phyloP scores from a whole-genome alignment of 345 rosid species.

The Brassica juncea region DNA sequence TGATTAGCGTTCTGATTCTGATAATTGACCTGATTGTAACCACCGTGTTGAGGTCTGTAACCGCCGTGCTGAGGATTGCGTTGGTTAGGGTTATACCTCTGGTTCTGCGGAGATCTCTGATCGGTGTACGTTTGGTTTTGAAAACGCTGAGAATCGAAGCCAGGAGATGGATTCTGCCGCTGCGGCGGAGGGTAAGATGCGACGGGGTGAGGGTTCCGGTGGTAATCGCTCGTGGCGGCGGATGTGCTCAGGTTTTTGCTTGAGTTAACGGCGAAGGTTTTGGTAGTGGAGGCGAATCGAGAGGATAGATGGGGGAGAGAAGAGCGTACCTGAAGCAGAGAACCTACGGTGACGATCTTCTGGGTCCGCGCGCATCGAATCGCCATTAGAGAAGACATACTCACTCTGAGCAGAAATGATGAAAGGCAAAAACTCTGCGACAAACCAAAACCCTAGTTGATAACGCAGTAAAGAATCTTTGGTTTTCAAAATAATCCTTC shows the following conservation, averaged over 20 bases:
- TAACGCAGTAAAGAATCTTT: not conserved
- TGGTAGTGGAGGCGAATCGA: slow-evolving; percentile 9
- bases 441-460: slow-evolving; percentile 37
- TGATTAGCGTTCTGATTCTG: slow-evolving; percentile 36
- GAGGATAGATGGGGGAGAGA: slow-evolving; percentile 26
- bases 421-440: slow-evolving; percentile 32
- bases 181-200: slow-evolving; percentile 33
- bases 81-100: slow-evolving; percentile 31
- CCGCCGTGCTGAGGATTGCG: slow-evolving; percentile 38
- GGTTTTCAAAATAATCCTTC: not conserved
- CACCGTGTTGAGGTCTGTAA: slow-evolving; percentile 36
- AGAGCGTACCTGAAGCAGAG: slow-evolving; percentile 43
- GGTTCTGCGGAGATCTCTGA: slow-evolving; percentile 40
- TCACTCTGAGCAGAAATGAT: slow-evolving; percentile 21
- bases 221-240: slow-evolving; percentile 43
- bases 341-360: slow-evolving; percentile 21
- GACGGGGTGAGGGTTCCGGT: slow-evolving; percentile 33
- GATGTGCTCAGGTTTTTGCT: slow-evolving; percentile 47
- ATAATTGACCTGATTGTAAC: slow-evolving; percentile 27
- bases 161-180: slow-evolving; percentile 26
- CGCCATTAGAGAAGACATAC: slow-evolving; percentile 57
- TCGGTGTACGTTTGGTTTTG: slow-evolving; percentile 32
- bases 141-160: slow-evolving; percentile 41
- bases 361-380: slow-evolving; percentile 43
- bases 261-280: slow-evolving; percentile 28